Base-by-base conservation (phyloP, 768 basidiomycete species). In the Termitomyces sp. region DNA sequence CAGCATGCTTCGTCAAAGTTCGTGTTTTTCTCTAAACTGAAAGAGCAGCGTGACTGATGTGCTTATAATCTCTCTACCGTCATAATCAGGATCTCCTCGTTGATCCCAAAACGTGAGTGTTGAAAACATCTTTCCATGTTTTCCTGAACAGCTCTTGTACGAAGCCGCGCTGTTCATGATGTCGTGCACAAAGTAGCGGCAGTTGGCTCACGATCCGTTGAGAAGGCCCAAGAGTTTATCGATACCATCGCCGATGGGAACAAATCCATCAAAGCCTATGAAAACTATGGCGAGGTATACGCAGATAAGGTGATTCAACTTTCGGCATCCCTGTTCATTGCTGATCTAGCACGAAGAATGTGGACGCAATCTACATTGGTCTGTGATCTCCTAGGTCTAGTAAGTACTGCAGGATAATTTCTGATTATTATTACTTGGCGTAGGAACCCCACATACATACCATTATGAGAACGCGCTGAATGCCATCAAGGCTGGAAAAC, bases 381-480 rank as follows among this genome's bases (percentile, higher is more conserved):
- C 15, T 25, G 67, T 65, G 18, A 23, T 33, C 22, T 54, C 31
- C 7, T 16, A 23, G 29, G 3, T 44, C 2, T 41, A 42, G 10
- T 12, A 15, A 42, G 10, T 12, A 15, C 18, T 25, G 23, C 7
- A 49, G 6, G 16, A 49, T 27, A 39, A 39, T 25, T n/a, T n/a
- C 52, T 31, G 18, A 40, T 29, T 38, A 48, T 40, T n/a, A 47
- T 18, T 18, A 13, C 3, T 47, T 16, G 9, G 22, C 15, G 3
- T 59, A 86, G 90, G 89, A 7, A 92, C 92, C 3, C 94, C 94
- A 3, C 91, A 96, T 66, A 88, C 89, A 1, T 76, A 80, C 56
- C 94, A 96, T 73, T 91, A 92, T 66, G 73, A 76, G 56, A 90
- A 91, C 63, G 83, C 91, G 0, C 70, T 86, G 60, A 86, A 82